Evolutionary conservation across 139 green algal species (phyloP).

Genomic region (Gonium pectorale): DNA sequence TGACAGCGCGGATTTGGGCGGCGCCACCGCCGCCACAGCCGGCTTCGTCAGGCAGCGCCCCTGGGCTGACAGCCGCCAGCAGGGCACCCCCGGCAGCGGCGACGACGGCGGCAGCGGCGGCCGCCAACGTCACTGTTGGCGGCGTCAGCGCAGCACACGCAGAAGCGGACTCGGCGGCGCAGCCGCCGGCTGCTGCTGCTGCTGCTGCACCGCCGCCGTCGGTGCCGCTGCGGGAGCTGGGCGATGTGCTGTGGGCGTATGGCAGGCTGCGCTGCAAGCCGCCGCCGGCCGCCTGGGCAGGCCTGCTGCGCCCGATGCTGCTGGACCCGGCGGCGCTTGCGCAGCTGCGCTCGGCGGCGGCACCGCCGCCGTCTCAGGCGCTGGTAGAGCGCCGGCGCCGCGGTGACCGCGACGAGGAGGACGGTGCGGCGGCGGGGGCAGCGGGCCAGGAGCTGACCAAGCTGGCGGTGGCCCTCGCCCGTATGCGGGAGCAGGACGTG

Average conservation of each 20-base stretch:
- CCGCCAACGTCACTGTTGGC: too few relatives aligned
- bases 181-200: background rate
- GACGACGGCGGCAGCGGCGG: too few relatives aligned
- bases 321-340: background rate
- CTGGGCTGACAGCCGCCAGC: too few relatives aligned
- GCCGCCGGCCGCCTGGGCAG: background rate
- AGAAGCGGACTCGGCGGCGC: background rate
- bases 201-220: background rate
- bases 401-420: too few relatives aligned
- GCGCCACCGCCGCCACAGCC: background rate
- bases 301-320: conserved; percentile 15
- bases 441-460: conserved; percentile 15
- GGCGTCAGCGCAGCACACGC: background rate
- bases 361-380: too few relatives aligned
- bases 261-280: conserved; percentile 18
- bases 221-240: conserved; percentile 12
- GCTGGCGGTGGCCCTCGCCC: conserved; percentile 12
- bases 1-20: background rate
- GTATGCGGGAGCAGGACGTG: background rate
- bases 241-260: conserved; percentile 41
- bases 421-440: background rate
- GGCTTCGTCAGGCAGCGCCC: too few relatives aligned
- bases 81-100: too few relatives aligned
- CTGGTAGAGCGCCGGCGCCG: background rate
- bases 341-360: background rate